Conservation (phyloP, 441 rosid genomes). For the Adansonia rubrostipa region DNA sequence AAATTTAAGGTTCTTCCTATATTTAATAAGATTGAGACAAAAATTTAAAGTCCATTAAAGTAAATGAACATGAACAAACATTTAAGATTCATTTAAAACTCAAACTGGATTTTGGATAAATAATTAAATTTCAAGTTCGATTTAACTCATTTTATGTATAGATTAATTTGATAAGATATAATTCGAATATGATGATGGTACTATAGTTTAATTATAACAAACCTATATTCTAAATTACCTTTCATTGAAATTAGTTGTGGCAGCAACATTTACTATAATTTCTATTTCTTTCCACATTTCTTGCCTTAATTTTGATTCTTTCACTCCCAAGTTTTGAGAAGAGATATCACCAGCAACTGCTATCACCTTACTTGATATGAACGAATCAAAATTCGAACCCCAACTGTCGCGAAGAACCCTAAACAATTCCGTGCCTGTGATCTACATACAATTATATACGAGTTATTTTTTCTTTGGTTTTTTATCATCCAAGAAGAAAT, state of each 20-base stretch:
- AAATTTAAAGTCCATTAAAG: too few species aligned
- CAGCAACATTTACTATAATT: conserved; percentile 41
- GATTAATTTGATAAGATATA: not conserved
- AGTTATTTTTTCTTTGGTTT: too few species aligned
- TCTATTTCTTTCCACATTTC: conserved; percentile 37
- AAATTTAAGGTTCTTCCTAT: too few species aligned
- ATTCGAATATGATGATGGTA: not conserved
- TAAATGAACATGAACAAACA: too few species aligned
- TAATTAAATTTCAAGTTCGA: too few species aligned
- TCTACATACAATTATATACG: conserved; percentile 3
- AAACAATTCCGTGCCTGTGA: conserved; percentile 38
- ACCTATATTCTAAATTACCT: conserved; percentile 37
- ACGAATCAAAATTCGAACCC: conserved; percentile 27
- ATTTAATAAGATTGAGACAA: too few species aligned
- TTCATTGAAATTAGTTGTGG: conserved; percentile 42
- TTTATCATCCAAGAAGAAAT: too few species aligned
- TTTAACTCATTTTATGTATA: too few species aligned
- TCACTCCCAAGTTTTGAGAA: conserved; percentile 36
- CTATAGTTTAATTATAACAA: conserved; percentile 33
- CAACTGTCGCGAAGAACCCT: conserved; percentile 28
- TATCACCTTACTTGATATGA: conserved; percentile 32
- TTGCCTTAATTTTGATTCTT: conserved; percentile 26
- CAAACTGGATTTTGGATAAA: too few species aligned
- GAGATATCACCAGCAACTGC: conserved; percentile 40
- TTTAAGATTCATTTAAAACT: too few species aligned